Percentiles rank a stretch among this genome's conserved stretches.
Conservation (phyloP, 305 asterid species). For the Fraxinus angustifolia region DNA sequence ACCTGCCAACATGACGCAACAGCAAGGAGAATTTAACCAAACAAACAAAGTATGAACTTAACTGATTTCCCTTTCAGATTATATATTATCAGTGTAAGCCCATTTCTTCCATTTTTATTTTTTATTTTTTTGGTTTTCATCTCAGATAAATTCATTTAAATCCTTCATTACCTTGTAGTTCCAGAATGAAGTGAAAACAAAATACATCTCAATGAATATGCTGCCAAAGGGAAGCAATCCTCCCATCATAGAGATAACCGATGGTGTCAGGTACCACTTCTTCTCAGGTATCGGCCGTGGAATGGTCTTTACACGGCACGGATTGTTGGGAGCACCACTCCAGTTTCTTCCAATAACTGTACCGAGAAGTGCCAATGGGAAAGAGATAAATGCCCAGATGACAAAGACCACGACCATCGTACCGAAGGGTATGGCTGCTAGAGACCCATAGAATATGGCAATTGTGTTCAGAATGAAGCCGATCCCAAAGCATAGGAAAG, state of each 20-base stretch:
- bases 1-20: conserved; percentile 35
- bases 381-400: conserved; percentile 55
- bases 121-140: not conserved
- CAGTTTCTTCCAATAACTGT: conserved; percentile 55
- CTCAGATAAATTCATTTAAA: not conserved
- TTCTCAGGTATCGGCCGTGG: conserved; percentile 57
- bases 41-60: not conserved
- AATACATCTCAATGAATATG: conserved; percentile 58
- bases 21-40: not conserved
- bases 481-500: conserved; percentile 56
- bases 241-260: conserved; percentile 54
- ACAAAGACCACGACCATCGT: conserved; percentile 52
- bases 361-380: conserved; percentile 56
- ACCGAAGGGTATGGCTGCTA: conserved; percentile 62
- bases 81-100: not conserved
- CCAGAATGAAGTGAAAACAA: conserved; percentile 62
- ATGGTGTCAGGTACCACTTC: conserved; percentile 55
- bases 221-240: conserved; percentile 59
- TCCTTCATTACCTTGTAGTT: conserved; percentile 46
- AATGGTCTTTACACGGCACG: conserved; percentile 59
- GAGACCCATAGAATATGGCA: conserved; percentile 56
- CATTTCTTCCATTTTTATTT: not conserved
- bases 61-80: not conserved
- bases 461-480: conserved; percentile 50
- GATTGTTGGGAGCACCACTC: conserved; percentile 58